Percentiles rank a stretch among this genome's conserved stretches.
These are phyloP conservation scores for Periconia sp. DNA, from an alignment of 2,329 filamentous ascomycete genomes.

Conservation along the genomic window DNA sequence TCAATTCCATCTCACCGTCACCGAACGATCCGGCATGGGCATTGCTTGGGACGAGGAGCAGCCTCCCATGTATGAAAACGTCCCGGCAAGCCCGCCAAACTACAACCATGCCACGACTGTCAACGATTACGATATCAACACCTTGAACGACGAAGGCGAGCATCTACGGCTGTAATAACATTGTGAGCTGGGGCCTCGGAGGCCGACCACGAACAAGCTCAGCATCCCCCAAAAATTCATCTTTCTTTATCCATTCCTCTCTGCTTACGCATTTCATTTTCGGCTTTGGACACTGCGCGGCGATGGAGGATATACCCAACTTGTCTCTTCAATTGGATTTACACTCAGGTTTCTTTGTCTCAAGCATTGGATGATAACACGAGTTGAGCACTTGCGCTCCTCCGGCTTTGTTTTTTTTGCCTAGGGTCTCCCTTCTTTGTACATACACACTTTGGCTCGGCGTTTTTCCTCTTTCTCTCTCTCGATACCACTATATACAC, in stretches of 20 bases:
- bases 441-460: no score
- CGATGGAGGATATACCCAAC: neutral
- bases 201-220: neutral
- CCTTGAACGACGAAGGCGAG: constrained; percentile 13
- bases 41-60: constrained; percentile 97
- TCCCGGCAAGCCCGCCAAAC: constrained; percentile 78
- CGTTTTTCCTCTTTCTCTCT: no score
- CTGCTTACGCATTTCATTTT: no score
- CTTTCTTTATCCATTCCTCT: neutral
- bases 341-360: neutral
- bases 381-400: no score
- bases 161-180: constrained; percentile 4
- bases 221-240: neutral
- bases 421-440: no score
- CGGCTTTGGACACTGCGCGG: neutral
- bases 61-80: constrained; percentile 90
- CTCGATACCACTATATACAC: no score
- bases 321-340: neutral
- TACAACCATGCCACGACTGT: constrained; percentile 31
- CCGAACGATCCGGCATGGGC: constrained; percentile 80
- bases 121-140: constrained; percentile 28
- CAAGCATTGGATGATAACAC: neutral
- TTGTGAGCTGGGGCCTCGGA: no score
- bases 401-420: no score
- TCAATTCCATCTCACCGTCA: constrained; percentile 82